These are phyloP conservation scores for Lyophyllum shimeji DNA, from an alignment of 768 basidiomycete species.

Conservation along the genomic window DNA sequence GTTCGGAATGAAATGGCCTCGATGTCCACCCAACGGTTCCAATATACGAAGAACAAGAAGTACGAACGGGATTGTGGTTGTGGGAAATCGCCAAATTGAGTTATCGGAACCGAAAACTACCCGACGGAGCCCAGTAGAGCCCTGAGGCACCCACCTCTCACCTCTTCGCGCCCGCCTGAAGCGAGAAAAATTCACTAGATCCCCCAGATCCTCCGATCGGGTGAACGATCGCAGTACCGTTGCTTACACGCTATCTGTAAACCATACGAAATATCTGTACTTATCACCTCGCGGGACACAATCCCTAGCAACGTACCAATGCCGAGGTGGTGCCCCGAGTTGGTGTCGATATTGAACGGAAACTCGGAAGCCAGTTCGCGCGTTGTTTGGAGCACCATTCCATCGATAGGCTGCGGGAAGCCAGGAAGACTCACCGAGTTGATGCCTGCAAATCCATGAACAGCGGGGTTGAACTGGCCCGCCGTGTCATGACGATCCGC, in stretches of 20 bases:
- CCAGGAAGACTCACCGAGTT: not conserved
- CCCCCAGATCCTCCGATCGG: not conserved
- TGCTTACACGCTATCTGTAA: not conserved
- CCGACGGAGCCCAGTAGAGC: not conserved
- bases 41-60: too few species aligned
- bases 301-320: not conserved
- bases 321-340: not conserved
- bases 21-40: too few species aligned
- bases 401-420: not conserved
- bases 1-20: too few species aligned
- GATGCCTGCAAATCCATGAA: not conserved
- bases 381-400: not conserved
- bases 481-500: not conserved
- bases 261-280: not conserved
- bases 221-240: not conserved
- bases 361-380: not conserved
- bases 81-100: too few species aligned
- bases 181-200: not conserved
- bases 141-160: not conserved
- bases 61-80: too few species aligned
- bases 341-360: not conserved
- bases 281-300: too few species aligned
- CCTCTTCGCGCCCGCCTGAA: not conserved
- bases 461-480: constrained; percentile 25
- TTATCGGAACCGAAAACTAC: too few species aligned